Conservation (phyloP, 176 grass and related monocot genomes). For the Alloteropsis semialata region DNA sequence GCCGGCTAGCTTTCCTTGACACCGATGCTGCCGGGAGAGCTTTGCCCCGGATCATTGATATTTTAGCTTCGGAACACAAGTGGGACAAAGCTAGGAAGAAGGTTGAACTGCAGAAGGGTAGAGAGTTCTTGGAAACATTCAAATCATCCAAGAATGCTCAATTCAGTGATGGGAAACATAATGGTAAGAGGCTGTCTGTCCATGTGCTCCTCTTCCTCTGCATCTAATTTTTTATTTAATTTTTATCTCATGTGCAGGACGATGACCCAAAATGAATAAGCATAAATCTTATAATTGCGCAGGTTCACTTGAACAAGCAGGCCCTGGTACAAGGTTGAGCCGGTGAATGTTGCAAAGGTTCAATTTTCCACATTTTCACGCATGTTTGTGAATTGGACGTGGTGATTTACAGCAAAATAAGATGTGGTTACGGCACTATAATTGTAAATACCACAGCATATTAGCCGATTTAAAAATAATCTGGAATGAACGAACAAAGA, state of each 20-base stretch:
- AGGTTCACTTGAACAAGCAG: conserved; percentile 9
- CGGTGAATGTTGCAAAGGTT: not conserved
- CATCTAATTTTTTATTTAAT: not conserved
- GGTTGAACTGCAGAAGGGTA: conserved; percentile 63
- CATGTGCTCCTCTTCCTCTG: not conserved
- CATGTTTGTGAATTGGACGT: not conserved
- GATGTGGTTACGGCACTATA: not conserved
- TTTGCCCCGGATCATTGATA: conserved; percentile 73
- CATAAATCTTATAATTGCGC: not conserved
- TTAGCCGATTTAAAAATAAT: not conserved
- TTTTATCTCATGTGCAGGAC: conserved; percentile 23
- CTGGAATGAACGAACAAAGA: not conserved
- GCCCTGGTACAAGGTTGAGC: conserved; percentile 3
- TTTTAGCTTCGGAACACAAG: conserved; percentile 73
- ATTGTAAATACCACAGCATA: not conserved
- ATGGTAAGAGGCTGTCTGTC: conserved; percentile 29
- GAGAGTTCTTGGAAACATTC: conserved; percentile 84
- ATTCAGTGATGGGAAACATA: conserved; percentile 93
- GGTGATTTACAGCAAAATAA: conserved; percentile 25
- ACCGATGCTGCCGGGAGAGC: conserved; percentile 76
- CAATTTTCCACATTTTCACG: not conserved
- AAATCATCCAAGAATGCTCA: conserved; percentile 90
- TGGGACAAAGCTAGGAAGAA: conserved; percentile 77
- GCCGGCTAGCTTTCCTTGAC: conserved; percentile 85
- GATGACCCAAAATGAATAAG: conserved; percentile 41